Percentiles rank a stretch among this genome's conserved stretches.
Evolutionary conservation across 306 rosid species (phyloP).

Genomic region (Inga laurina): DNA sequence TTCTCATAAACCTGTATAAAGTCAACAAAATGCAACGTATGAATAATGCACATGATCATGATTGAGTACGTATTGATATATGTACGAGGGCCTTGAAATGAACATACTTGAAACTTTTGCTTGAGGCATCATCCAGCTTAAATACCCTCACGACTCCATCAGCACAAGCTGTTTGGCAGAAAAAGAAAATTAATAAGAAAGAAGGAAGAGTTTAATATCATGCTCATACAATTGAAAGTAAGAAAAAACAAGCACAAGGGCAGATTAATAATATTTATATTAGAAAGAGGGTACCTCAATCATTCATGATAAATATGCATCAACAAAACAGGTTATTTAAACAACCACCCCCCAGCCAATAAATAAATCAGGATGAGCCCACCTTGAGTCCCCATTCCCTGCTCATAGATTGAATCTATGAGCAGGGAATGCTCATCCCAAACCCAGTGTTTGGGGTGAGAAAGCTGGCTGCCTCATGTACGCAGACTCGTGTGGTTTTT

Average conservation of each 20-base stretch:
- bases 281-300: slow-evolving; percentile 20
- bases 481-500: too few species aligned
- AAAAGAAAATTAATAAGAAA: slow-evolving; percentile 28
- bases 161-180: slow-evolving; percentile 71
- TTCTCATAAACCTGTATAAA: slow-evolving; percentile 73
- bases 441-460: too few species aligned
- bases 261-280: slow-evolving; percentile 7
- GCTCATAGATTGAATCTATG: too few species aligned
- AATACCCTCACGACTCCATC: slow-evolving; percentile 95
- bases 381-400: neutral
- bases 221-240: slow-evolving; percentile 16
- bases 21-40: slow-evolving; percentile 31
- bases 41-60: slow-evolving; percentile 22
- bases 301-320: slow-evolving; percentile 15
- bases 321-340: neutral
- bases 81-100: slow-evolving; percentile 27
- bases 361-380: neutral
- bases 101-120: slow-evolving; percentile 96
- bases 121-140: slow-evolving; percentile 89
- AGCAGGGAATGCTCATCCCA: too few species aligned
- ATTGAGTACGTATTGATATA: slow-evolving; percentile 9
- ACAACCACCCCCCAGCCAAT: neutral
- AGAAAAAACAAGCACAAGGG: slow-evolving; percentile 17
- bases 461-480: too few species aligned
- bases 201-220: slow-evolving; percentile 10